Conservation (phyloP, 495 filamentous ascomycete genomes). For the Daldinia childiae region DNA sequence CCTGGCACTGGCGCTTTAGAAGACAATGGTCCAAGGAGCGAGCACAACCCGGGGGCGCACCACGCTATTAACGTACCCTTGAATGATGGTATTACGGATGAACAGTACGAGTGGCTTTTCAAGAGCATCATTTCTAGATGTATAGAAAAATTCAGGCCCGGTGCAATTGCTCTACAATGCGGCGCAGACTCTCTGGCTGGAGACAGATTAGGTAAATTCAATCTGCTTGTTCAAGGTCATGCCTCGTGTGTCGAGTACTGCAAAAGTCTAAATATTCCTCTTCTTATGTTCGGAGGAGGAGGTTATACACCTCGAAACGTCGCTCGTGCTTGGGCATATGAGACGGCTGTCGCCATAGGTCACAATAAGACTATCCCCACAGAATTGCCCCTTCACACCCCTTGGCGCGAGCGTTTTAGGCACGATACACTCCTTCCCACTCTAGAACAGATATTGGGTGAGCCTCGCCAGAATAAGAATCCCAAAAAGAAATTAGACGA, state of each 20-base stretch:
- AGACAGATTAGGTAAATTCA: conserved; percentile 94
- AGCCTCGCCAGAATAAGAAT: conserved; percentile 78
- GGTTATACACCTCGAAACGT: conserved; percentile 99
- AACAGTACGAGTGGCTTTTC: conserved; percentile 87
- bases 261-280: conserved; percentile 77
- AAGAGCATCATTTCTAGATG: conserved; percentile 79
- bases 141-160: conserved; percentile 78
- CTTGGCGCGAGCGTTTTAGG: conserved; percentile 84
- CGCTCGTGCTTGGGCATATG: conserved; percentile 93
- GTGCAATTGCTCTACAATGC: conserved; percentile 93
- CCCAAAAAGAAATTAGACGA: conserved; percentile 75
- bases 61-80: conserved; percentile 97
- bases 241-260: conserved; percentile 89
- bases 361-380: conserved; percentile 75
- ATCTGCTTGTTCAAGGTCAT: conserved; percentile 93
- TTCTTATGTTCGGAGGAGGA: conserved; percentile 92
- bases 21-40: conserved; percentile 83
- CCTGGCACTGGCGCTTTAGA: conserved; percentile 93
- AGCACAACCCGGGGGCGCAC: conserved; percentile 90
- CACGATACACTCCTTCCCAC: conserved; percentile 84
- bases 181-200: conserved; percentile 95
- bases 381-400: conserved; percentile 74
- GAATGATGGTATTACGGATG: conserved; percentile 94
- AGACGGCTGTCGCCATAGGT: conserved; percentile 89
- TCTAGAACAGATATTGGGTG: conserved; percentile 69